Conservation (phyloP, 345 rosid genomes). For the Eucalyptus virginea region DNA sequence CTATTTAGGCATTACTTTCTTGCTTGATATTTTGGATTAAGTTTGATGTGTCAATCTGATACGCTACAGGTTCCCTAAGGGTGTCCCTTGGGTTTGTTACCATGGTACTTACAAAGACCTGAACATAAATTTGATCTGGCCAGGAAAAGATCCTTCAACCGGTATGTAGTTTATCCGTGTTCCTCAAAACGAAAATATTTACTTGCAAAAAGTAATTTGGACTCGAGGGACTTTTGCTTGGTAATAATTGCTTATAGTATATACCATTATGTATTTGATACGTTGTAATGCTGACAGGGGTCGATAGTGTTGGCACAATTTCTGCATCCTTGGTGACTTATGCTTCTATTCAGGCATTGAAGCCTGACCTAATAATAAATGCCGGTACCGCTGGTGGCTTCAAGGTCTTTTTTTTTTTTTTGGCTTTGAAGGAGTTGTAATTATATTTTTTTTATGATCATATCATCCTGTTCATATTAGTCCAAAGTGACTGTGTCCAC, state of each 20-base stretch:
- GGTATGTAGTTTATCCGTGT: slow-evolving; percentile 4
- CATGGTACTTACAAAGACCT: slow-evolving; percentile 59
- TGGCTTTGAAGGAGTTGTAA: neutral
- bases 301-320: slow-evolving; percentile 77
- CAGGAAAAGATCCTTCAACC: slow-evolving; percentile 61
- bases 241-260: neutral
- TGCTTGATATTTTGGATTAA: neutral
- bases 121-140: slow-evolving; percentile 52
- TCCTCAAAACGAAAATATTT: neutral
- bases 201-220: neutral
- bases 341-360: slow-evolving; percentile 66
- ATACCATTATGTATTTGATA: neutral
- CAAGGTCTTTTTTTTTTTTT: slow-evolving; percentile 30
- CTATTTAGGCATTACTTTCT: neutral
- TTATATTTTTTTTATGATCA: neutral
- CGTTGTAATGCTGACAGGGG: slow-evolving; percentile 40
- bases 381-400: slow-evolving; percentile 97
- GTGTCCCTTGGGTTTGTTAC: slow-evolving; percentile 77
- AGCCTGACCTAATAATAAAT: slow-evolving; percentile 75
- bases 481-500: neutral
- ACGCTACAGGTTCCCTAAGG: slow-evolving; percentile 65
- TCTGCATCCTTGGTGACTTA: slow-evolving; percentile 81
- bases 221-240: neutral
- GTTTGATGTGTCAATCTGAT: neutral
- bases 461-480: neutral